phyloP scores from a whole-genome alignment of 129 eudicot genomes.

The Tagetes erecta region DNA sequence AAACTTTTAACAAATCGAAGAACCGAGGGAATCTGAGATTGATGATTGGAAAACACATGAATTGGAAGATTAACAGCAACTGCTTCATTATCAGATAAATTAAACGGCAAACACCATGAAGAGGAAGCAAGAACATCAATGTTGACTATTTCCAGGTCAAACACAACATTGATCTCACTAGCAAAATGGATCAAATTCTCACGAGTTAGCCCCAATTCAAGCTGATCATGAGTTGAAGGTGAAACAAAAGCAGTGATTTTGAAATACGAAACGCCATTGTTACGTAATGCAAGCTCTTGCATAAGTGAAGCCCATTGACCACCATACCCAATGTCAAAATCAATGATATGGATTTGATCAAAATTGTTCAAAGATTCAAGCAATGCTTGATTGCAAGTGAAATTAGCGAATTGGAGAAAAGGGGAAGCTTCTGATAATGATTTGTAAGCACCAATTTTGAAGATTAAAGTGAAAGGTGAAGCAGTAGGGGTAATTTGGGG shows the following conservation, averaged over 20 bases:
- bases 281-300: conserved; percentile 84
- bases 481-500: conserved; percentile 37
- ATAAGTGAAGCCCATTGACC: conserved; percentile 98
- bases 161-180: conserved; percentile 53
- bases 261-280: conserved; percentile 55
- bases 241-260: conserved; percentile 85
- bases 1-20: conserved; percentile 67
- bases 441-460: conserved; percentile 90
- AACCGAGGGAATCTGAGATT: conserved; percentile 48
- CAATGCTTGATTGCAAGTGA: conserved; percentile 84
- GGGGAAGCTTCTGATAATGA: conserved; percentile 88
- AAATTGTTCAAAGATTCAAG: conserved; percentile 71
- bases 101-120: conserved; percentile 60
- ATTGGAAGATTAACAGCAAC: conserved; percentile 84
- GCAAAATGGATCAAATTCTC: conserved; percentile 87
- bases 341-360: conserved; percentile 71
- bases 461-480: conserved; percentile 65
- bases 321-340: conserved; percentile 88
- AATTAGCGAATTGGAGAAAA: conserved; percentile 72
- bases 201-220: conserved; percentile 67
- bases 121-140: conserved; percentile 59
- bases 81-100: conserved; percentile 57
- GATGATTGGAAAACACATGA: conserved; percentile 50
- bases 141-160: conserved; percentile 69
- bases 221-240: conserved; percentile 68